A percentile compares a stretch with the other conserved stretches of the same genome.
phyloP scores from a whole-genome alignment of 805 yeast species.

The Sugiyamaella mastotermitis region DNA sequence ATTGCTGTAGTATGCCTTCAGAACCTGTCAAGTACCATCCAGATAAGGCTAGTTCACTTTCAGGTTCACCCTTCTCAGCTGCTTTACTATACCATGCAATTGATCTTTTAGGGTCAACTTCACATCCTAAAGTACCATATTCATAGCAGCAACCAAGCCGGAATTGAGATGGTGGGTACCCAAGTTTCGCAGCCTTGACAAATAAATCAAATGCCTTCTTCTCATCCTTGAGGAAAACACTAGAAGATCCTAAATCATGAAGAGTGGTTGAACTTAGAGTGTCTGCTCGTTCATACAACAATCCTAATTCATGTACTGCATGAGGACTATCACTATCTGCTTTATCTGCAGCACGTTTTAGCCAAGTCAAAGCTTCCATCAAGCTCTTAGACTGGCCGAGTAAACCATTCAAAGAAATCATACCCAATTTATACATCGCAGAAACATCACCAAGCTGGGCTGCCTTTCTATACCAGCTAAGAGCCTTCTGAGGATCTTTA shows the following conservation, averaged over 20 bases:
- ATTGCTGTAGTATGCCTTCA: slow-evolving; percentile 47
- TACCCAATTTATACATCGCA: slow-evolving; percentile 71
- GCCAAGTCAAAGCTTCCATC: slow-evolving; percentile 44
- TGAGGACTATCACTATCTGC: slow-evolving; percentile 45
- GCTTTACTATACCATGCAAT: slow-evolving; percentile 72
- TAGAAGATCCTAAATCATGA: slow-evolving; percentile 15
- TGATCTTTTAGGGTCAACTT: slow-evolving; percentile 49
- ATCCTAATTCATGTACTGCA: slow-evolving; percentile 53
- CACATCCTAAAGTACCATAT: slow-evolving; percentile 52
- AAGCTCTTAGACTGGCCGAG: slow-evolving; percentile 36
- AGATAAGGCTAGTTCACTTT: slow-evolving; percentile 64
- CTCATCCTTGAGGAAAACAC: slow-evolving; percentile 24
- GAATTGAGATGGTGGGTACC: slow-evolving; percentile 63
- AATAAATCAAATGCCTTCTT: slow-evolving; percentile 46
- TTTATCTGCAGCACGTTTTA: slow-evolving; percentile 41
- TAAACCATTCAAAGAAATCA: slow-evolving; percentile 50
- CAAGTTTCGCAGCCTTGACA: slow-evolving; percentile 52
- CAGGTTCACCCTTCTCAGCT: slow-evolving; percentile 57
- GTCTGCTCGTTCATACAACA: slow-evolving; percentile 44
- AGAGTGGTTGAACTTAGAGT: slow-evolving; percentile 19
- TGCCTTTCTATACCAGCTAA: slow-evolving; percentile 51
- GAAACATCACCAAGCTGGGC: slow-evolving; percentile 57
- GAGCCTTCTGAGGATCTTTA: slow-evolving; percentile 40
- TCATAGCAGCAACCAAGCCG: slow-evolving; percentile 69
- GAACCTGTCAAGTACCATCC: slow-evolving; percentile 82